A percentile compares a stretch with the other conserved stretches of the same genome.
Conservation (phyloP, 805 yeast species). For the Lipomyces spencermartinsiae region DNA sequence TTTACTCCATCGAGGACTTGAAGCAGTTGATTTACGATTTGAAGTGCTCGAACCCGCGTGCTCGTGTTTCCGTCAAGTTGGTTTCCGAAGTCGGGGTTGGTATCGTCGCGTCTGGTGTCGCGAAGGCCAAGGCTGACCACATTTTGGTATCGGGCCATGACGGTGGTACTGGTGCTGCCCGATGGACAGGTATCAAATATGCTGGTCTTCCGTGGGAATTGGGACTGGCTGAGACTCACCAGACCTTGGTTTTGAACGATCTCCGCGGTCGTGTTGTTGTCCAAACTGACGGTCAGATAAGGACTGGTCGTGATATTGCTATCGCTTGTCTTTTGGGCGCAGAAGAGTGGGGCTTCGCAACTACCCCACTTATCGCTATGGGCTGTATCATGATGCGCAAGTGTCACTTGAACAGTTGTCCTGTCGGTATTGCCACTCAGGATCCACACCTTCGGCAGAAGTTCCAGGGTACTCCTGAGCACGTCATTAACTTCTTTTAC, state of each 20-base stretch:
- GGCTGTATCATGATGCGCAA: constrained; percentile 97
- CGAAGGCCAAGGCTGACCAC: constrained; percentile 98
- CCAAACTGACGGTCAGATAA: constrained; percentile 98
- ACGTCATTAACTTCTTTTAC: constrained; percentile 96
- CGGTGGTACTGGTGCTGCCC: constrained; percentile 99
- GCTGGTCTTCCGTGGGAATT: constrained; percentile 99
- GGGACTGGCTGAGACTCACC: constrained; percentile 98
- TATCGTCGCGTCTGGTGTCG: constrained; percentile 98
- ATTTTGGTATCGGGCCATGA: constrained; percentile 96
- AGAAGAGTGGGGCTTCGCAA: constrained; percentile 98
- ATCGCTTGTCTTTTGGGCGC: constrained; percentile 96
- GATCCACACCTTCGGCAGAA: constrained; percentile 92
- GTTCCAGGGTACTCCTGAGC: constrained; percentile 97
- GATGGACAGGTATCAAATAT: constrained; percentile 95
- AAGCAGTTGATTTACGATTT: constrained; percentile 95
- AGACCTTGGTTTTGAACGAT: constrained; percentile 93
- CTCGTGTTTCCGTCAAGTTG: constrained; percentile 93
- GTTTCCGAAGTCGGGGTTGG: constrained; percentile 99
- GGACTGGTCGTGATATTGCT: constrained; percentile 97
- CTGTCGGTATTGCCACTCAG: constrained; percentile 99
- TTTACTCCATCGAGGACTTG: constrained; percentile 96
- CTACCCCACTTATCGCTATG: constrained; percentile 95
- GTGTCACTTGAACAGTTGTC: constrained; percentile 96
- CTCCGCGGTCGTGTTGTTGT: constrained; percentile 93
- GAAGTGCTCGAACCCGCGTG: constrained; percentile 96